A percentile compares a stretch with the other conserved stretches of the same genome.
phyloP scores from a whole-genome alignment of 768 basidiomycete species.

The Vishniacozyma victoriae region DNA sequence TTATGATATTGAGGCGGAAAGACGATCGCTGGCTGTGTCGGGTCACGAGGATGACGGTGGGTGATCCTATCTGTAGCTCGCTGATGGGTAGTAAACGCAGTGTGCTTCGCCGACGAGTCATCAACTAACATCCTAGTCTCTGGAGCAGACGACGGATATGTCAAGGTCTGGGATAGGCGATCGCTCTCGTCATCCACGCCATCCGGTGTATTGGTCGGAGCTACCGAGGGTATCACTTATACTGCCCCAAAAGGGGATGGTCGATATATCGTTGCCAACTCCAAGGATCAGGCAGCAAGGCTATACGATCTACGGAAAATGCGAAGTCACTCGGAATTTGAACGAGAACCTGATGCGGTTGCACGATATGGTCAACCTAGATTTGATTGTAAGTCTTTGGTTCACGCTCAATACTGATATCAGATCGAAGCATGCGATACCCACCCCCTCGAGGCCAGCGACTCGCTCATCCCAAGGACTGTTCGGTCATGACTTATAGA shows the following conservation, averaged over 20 bases:
- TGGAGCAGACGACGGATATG: constrained; percentile 86
- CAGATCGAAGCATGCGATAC: constrained; percentile 49
- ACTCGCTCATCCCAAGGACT: constrained; percentile 73
- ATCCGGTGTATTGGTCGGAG: constrained; percentile 87
- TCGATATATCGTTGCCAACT: constrained; percentile 88
- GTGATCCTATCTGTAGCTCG: constrained; percentile 1
- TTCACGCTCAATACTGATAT: neutral
- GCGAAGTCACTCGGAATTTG: constrained; percentile 66
- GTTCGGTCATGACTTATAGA: constrained; percentile 90
- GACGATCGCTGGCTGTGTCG: constrained; percentile 72
- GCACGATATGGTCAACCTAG: constrained; percentile 55
- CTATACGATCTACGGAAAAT: constrained; percentile 94
- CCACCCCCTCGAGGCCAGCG: constrained; percentile 55
- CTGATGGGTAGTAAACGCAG: constrained; percentile 64
- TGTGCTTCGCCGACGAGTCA: constrained; percentile 84
- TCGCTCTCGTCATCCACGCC: constrained; percentile 60
- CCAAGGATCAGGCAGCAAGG: constrained; percentile 87
- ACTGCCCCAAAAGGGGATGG: constrained; percentile 95
- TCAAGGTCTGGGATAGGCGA: constrained; percentile 82
- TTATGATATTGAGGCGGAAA: constrained; percentile 78
- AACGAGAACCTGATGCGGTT: constrained; percentile 50
- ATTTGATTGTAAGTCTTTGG: constrained; percentile 63
- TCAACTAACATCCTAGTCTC: constrained; percentile 93
- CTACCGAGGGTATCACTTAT: constrained; percentile 88
- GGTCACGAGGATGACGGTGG: constrained; percentile 72